Evolutionary conservation across 768 basidiomycete genomes (phyloP), one percentile per base, ranked within the genome.

Genomic region (Floccularia luteovirens): DNA sequence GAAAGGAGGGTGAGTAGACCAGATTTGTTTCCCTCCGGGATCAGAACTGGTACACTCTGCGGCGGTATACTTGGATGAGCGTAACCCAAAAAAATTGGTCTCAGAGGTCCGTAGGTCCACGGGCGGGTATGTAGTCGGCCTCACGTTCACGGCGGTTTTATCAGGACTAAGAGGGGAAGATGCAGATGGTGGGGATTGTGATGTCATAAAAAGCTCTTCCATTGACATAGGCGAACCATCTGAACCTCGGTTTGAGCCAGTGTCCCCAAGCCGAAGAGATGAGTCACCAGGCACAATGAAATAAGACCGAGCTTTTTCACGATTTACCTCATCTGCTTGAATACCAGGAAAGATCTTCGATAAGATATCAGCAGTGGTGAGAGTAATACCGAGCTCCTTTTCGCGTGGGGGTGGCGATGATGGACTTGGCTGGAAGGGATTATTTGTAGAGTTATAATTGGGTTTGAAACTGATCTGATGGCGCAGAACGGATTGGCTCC

Each of bases 1-100:
- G 60, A 71, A 86, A 0, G 92, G 92, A 32, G 84, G 79, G 52
- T 78, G 76, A n/a, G 74, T 66, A 0, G 81, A 73, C 81, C 82
- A 89, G 24, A 62, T 62, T 6, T 47, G 48, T 59, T 71, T 71
- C 3, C 71, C 72, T n/a, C 57, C 59, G 1, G 64, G 41, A 45
- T 75, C 73, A 11, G 51, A 59, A 8, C 62, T 51, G 35, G 72
- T 52, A 47, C 72, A 74, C 30, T 61, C 60, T 4, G 57, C 48
- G 1, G 65, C 66, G 4, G 63, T 60, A 45, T 63, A 67, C 28
- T 67, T 59, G 4, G 69, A 61, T 2, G 70, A 61, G 44, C 67
- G 63, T 11, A 87, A 62, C 5, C 83, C 82, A 50, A 85, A 87
- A 57, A 78, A 82, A 43, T 72, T 73, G 2, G 66, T 60, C 50